These are phyloP conservation scores for Botrytis hyacinthi DNA, from an alignment of 2,329 filamentous ascomycete genomes.

Conservation along the genomic window DNA sequence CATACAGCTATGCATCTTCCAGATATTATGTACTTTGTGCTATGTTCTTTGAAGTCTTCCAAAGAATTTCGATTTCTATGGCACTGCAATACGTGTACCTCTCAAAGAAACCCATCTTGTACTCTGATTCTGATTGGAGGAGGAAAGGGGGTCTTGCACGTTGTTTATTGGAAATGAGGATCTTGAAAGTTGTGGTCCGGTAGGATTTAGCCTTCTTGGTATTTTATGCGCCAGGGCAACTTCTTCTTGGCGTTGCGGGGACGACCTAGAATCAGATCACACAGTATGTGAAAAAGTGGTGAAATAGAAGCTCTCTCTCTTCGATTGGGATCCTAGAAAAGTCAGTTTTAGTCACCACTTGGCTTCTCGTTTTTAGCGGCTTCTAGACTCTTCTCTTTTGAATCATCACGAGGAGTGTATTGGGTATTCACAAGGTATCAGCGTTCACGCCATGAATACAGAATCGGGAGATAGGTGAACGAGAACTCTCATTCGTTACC, in stretches of 20 bases:
- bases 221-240: background rate
- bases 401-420: background rate
- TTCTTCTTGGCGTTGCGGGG: background rate
- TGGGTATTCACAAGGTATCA: background rate
- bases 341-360: background rate
- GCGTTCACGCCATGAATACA: background rate
- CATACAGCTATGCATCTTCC: background rate
- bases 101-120: background rate
- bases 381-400: background rate
- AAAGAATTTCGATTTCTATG: background rate
- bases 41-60: background rate
- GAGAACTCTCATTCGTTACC: background rate
- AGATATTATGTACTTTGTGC: background rate
- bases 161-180: background rate
- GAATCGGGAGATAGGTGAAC: background rate
- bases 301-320: background rate
- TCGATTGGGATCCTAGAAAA: background rate
- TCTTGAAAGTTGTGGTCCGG: background rate
- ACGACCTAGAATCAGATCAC: background rate
- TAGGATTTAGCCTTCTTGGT: background rate
- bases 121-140: background rate
- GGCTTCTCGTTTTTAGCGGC: background rate
- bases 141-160: background rate
- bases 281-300: background rate
- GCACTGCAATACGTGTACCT: background rate